Percentiles rank a stretch among this genome's conserved stretches.
phyloP scores from a whole-genome alignment of 2,329 filamentous ascomycete genomes.

The Huntiella bhutanensis region DNA sequence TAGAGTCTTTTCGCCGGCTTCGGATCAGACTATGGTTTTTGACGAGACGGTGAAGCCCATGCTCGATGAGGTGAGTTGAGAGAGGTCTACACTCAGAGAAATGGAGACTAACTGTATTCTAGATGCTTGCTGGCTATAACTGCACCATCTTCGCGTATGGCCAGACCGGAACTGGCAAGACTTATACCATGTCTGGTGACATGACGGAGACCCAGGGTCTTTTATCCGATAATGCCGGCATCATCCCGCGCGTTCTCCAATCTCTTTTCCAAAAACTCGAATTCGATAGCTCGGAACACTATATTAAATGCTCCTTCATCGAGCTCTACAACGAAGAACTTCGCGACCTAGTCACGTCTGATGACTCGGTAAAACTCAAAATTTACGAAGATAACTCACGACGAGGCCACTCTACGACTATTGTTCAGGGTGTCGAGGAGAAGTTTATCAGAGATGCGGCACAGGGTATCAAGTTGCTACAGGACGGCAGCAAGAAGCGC shows the following conservation, averaged over 20 bases:
- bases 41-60: conserved; percentile 91
- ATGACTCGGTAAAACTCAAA: conserved; percentile 75
- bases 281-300: conserved; percentile 58
- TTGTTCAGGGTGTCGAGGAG: conserved; percentile 97
- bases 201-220: conserved; percentile 77
- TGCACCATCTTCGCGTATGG: conserved; percentile 98
- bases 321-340: conserved; percentile 97
- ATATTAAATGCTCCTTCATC: conserved; percentile 95
- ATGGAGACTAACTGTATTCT: not conserved
- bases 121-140: conserved; percentile 91
- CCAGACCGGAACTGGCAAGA: conserved; percentile 95
- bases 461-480: conserved; percentile 74
- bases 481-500: conserved; percentile 75
- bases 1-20: conserved; percentile 87
- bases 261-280: conserved; percentile 74
- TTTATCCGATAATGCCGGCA: conserved; percentile 78
- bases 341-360: conserved; percentile 65
- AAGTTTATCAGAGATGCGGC: conserved; percentile 71
- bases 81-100: not conserved
- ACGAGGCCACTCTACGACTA: conserved; percentile 64
- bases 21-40: conserved; percentile 84
- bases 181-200: conserved; percentile 98
- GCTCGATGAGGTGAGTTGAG: conserved; percentile 56
- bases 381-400: conserved; percentile 84
- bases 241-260: conserved; percentile 81